Evolutionary conservation across 441 rosid species (phyloP).

Genomic region (Pelargonium myrrhifolium): DNA sequence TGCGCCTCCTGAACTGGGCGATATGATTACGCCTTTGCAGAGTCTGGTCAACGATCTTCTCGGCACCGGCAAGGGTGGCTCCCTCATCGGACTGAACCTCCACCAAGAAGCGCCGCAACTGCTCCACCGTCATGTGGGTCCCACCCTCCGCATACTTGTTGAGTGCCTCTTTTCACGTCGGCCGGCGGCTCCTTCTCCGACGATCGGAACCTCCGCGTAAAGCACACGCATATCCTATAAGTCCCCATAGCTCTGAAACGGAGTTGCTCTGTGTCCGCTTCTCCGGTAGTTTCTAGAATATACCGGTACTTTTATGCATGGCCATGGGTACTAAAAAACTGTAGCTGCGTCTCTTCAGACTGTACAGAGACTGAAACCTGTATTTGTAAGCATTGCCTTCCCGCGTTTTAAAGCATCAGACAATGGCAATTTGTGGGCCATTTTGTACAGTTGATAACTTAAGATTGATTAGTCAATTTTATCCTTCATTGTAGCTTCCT

Average conservation of each 20-base stretch:
- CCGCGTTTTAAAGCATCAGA: no score
- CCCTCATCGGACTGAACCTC: conserved; percentile 36
- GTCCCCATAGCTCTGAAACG: conserved; percentile 38
- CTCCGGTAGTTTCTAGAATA: not conserved
- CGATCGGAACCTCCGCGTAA: conserved; percentile 45
- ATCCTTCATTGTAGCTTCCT: no score
- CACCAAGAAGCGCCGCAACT: conserved; percentile 38
- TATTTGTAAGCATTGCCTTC: no score
- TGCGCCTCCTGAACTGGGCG: conserved; percentile 39
- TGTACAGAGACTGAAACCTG: no score
- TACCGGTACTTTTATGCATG: no score
- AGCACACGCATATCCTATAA: conserved; percentile 48
- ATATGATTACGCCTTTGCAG: conserved; percentile 44
- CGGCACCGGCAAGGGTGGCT: conserved; percentile 36
- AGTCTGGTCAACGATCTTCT: conserved; percentile 41
- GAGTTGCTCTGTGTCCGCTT: not conserved
- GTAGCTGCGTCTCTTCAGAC: no score
- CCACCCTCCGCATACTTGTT: conserved; percentile 38
- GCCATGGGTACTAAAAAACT: no score
- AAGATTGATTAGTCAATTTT: no score
- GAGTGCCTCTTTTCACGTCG: conserved; percentile 43
- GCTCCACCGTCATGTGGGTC: conserved; percentile 47
- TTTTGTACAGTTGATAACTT: no score
- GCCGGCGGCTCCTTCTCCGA: conserved; percentile 47
- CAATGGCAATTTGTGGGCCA: no score